Conservation (phyloP, 2,329 filamentous ascomycete genomes). For the Phialemonium atrogriseum region DNA sequence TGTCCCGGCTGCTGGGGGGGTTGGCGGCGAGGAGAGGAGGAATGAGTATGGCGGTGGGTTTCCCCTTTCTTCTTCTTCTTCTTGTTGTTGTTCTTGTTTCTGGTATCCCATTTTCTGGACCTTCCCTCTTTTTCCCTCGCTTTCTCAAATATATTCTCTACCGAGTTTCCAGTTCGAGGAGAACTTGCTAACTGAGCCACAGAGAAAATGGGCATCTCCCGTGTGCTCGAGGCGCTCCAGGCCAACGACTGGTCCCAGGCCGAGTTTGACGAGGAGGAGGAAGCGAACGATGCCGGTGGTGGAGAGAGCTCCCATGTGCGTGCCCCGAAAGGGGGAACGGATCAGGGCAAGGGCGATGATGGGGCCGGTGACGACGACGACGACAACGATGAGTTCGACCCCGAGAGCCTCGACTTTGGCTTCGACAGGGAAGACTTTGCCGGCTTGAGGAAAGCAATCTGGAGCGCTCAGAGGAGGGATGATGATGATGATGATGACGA, state of each 20-base stretch:
- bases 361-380: slow-evolving; percentile 12
- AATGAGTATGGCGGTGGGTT: slow-evolving; percentile 53
- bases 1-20: slow-evolving; percentile 11
- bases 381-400: slow-evolving; percentile 29
- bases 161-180: no score
- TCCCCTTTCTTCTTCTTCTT: background rate
- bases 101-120: background rate
- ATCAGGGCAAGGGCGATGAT: slow-evolving; percentile 20
- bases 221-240: slow-evolving; percentile 53
- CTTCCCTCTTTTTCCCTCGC: no score
- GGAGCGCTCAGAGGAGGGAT: slow-evolving; percentile 23
- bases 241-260: slow-evolving; percentile 53
- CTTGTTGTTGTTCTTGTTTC: background rate
- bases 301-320: no score
- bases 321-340: slow-evolving; percentile 26
- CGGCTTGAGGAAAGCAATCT: slow-evolving; percentile 43
- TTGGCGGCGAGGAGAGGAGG: slow-evolving; percentile 22
- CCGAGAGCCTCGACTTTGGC: slow-evolving; percentile 41
- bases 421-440: slow-evolving; percentile 45
- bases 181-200: slow-evolving; percentile 11
- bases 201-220: slow-evolving; percentile 52
- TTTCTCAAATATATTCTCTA: no score
- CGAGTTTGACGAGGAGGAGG: slow-evolving; percentile 7
- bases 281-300: slow-evolving; percentile 10
- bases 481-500: slow-evolving; percentile 16